phyloP scores from a whole-genome alignment of 2,329 filamentous ascomycete genomes.

The Aspergillus sp. region DNA sequence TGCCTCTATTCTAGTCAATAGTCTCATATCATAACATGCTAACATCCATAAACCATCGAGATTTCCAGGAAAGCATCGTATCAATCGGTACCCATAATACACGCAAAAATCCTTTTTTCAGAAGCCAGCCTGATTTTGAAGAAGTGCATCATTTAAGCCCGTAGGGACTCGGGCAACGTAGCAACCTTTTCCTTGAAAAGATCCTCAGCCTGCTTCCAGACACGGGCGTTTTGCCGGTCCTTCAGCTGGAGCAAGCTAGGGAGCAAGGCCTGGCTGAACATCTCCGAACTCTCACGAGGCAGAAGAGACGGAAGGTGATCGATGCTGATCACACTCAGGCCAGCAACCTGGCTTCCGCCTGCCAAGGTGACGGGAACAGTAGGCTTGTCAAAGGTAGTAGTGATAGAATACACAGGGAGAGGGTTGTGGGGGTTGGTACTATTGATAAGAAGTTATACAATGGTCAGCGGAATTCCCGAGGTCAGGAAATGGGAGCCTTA shows the following conservation, averaged over 20 bases:
- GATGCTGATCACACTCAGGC: conserved; percentile 80
- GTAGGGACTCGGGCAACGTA: conserved; percentile 55
- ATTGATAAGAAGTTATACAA: conserved; percentile 3
- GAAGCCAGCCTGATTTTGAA: neutral
- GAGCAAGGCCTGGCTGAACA: conserved; percentile 76
- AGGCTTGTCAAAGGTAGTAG: conserved; percentile 86
- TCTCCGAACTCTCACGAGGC: conserved; percentile 82
- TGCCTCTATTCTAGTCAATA: neutral
- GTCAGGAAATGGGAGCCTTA: conserved; percentile 21
- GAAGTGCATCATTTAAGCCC: neutral
- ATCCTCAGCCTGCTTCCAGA: conserved; percentile 85
- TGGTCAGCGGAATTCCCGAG: neutral
- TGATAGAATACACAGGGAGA: conserved; percentile 75
- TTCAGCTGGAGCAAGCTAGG: conserved; percentile 77
- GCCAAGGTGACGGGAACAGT: conserved; percentile 68
- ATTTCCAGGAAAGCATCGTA: neutral
- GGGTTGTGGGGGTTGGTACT: conserved; percentile 53
- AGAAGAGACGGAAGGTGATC: conserved; percentile 83
- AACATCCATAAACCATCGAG: neutral
- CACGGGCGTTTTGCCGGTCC: conserved; percentile 66
- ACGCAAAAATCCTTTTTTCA: neutral
- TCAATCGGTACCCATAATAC: neutral
- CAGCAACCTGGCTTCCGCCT: conserved; percentile 56
- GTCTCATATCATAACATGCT: neutral
- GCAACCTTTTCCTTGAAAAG: conserved; percentile 81